These are phyloP conservation scores for Cladosporium sphaerospermum DNA, from an alignment of 2,329 filamentous ascomycete genomes.

Conservation along the genomic window DNA sequence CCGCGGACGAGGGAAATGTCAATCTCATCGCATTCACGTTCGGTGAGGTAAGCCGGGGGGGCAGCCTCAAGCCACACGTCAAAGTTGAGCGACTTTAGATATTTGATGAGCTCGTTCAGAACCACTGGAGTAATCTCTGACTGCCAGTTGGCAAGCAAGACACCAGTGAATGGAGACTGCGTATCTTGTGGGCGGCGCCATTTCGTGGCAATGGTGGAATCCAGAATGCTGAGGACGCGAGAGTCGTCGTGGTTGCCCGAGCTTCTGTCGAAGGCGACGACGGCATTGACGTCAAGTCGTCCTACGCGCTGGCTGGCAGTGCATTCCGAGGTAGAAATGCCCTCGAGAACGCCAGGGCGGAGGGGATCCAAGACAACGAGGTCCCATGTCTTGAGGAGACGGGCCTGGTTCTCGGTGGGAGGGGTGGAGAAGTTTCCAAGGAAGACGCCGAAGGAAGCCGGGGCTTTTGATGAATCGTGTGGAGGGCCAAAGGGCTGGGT, in stretches of 20 bases:
- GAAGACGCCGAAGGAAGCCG: conserved; percentile 23
- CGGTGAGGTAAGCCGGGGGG: conserved; percentile 35
- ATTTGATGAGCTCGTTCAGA: conserved; percentile 28
- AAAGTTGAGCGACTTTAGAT: conserved; percentile 33
- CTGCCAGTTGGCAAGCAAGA: conserved; percentile 40
- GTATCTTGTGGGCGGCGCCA: conserved; percentile 27
- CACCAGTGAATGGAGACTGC: conserved; percentile 33
- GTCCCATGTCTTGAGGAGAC: conserved; percentile 22
- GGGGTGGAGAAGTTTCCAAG: conserved; percentile 22
- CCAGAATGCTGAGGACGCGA: conserved; percentile 11
- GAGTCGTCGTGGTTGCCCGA: conserved; percentile 6
- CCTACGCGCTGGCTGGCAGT: conserved; percentile 21
- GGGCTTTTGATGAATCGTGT: conserved; percentile 13
- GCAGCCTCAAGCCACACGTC: conserved; percentile 38
- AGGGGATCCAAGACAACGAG: conserved; percentile 22
- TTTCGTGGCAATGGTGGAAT: conserved; percentile 12
- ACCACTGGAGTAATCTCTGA: conserved; percentile 25
- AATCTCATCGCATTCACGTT: conserved; percentile 29
- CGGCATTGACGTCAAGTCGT: conserved; percentile 13
- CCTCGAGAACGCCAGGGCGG: conserved; percentile 17
- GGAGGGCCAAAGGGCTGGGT: conserved; percentile 12
- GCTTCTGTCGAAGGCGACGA: conserved; percentile 5
- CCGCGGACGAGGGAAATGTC: conserved; percentile 33
- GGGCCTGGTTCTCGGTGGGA: conserved; percentile 15
- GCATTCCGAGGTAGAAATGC: conserved; percentile 18